These are phyloP conservation scores for Solanum verrucosum DNA, from an alignment of 257 asterid species.

Conservation along the genomic window DNA sequence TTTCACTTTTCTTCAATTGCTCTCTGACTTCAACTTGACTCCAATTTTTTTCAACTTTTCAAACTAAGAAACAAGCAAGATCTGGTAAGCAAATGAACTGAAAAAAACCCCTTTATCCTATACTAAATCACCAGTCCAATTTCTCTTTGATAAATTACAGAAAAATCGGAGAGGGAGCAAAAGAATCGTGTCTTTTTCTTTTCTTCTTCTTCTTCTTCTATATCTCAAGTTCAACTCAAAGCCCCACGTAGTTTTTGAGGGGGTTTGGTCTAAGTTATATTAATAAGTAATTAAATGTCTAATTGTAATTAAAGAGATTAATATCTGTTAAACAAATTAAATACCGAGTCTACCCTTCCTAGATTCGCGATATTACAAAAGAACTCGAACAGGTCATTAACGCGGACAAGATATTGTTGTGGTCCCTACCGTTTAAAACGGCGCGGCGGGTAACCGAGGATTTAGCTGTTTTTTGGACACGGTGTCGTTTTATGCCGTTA, in stretches of 20 bases:
- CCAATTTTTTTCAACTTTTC: slow-evolving; percentile 10
- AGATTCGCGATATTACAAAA: slow-evolving; percentile 15
- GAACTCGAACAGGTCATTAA: slow-evolving; percentile 7
- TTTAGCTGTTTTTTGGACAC: background rate
- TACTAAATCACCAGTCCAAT: slow-evolving; percentile 12
- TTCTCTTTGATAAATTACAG: slow-evolving; percentile 11
- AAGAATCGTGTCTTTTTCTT: slow-evolving; percentile 10
- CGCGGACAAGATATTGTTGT: slow-evolving; percentile 18
- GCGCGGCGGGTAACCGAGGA: slow-evolving; percentile 4
- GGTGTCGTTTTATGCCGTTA: background rate
- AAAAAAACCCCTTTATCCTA: background rate
- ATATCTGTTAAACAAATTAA: slow-evolving; percentile 10
- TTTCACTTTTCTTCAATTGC: background rate
- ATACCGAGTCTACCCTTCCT: slow-evolving; percentile 38
- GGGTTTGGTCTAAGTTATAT: slow-evolving; percentile 48
- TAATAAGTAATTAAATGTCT: background rate
- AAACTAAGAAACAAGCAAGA: background rate
- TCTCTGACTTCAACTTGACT: slow-evolving; percentile 25
- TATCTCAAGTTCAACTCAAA: background rate
- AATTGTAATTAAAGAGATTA: slow-evolving; percentile 1
- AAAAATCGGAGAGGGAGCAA: slow-evolving; percentile 11
- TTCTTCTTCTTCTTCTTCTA: background rate
- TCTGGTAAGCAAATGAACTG: background rate
- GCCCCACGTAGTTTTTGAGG: slow-evolving; percentile 44
- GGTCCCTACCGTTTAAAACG: slow-evolving; percentile 23